Conservation (phyloP, 257 asterid genomes). For the Nicotiana benthamiana region DNA sequence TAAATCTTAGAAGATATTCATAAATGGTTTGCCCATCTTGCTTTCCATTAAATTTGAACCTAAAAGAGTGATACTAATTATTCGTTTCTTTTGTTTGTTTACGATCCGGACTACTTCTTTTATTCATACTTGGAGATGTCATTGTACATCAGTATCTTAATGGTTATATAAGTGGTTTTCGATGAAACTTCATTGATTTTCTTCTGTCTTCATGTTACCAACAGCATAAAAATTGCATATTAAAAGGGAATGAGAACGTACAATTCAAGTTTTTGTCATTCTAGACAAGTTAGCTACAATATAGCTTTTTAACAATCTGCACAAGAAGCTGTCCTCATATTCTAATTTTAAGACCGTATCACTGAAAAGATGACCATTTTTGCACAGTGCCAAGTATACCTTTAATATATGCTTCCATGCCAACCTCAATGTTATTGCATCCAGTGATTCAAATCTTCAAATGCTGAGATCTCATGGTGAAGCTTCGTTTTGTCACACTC, state of each 20-base stretch:
- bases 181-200: neutral
- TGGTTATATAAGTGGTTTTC: neutral
- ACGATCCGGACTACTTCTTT: neutral
- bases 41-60: neutral
- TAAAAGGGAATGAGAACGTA: neutral
- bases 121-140: neutral
- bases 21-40: neutral
- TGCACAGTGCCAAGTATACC: neutral
- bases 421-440: neutral
- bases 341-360: neutral
- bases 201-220: neutral
- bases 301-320: neutral
- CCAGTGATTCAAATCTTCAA: neutral
- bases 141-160: neutral
- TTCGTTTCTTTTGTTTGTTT: neutral
- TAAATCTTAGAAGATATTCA: neutral
- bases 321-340: neutral
- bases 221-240: neutral
- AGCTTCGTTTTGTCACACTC: neutral
- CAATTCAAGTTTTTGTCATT: neutral
- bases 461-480: neutral
- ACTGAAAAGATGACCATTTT: neutral
- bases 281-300: neutral
- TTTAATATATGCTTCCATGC: neutral
- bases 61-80: neutral